Percentiles rank a stretch among this genome's conserved stretches.
Evolutionary conservation across 345 rosid genomes (phyloP).

Genomic region (Aurinia saxatilis): DNA sequence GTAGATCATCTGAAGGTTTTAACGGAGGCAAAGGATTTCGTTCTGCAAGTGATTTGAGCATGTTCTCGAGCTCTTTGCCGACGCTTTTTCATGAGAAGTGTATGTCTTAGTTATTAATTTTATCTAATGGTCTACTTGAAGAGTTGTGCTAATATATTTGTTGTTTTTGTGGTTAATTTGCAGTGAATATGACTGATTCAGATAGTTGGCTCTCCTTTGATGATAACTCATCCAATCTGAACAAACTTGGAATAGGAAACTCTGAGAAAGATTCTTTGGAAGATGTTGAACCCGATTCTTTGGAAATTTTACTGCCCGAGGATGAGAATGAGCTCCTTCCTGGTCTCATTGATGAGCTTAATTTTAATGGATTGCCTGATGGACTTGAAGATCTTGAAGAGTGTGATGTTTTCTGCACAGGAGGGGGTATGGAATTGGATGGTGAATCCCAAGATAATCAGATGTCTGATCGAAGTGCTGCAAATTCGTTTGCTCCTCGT

Average conservation of each 20-base stretch:
- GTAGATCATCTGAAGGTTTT: conserved; percentile 50
- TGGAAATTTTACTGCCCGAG: conserved; percentile 61
- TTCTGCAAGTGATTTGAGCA: conserved; percentile 52
- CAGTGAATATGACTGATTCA: conserved; percentile 59
- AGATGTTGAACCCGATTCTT: conserved; percentile 41
- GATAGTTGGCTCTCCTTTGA: conserved; percentile 42
- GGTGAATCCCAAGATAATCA: conserved; percentile 49
- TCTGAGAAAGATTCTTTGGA: conserved; percentile 43
- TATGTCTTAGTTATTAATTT: conserved; percentile 18
- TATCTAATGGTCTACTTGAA: neutral
- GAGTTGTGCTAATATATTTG: neutral
- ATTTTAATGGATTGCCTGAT: conserved; percentile 51
- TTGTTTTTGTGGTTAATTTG: conserved; percentile 19
- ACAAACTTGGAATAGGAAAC: conserved; percentile 38
- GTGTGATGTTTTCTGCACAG: conserved; percentile 69
- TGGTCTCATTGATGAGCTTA: conserved; percentile 76
- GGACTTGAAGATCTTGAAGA: conserved; percentile 76
- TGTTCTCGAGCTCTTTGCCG: conserved; percentile 87
- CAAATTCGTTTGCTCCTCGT: conserved; percentile 37
- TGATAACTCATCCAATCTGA: conserved; percentile 42
- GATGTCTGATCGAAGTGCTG: conserved; percentile 44
- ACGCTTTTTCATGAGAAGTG: conserved; percentile 69
- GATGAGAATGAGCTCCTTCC: conserved; percentile 86
- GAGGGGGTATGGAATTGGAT: conserved; percentile 90
- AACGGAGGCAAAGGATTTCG: conserved; percentile 27